These are phyloP conservation scores for Excoecaria agallocha DNA, from an alignment of 345 rosid genomes.

Conservation along the genomic window DNA sequence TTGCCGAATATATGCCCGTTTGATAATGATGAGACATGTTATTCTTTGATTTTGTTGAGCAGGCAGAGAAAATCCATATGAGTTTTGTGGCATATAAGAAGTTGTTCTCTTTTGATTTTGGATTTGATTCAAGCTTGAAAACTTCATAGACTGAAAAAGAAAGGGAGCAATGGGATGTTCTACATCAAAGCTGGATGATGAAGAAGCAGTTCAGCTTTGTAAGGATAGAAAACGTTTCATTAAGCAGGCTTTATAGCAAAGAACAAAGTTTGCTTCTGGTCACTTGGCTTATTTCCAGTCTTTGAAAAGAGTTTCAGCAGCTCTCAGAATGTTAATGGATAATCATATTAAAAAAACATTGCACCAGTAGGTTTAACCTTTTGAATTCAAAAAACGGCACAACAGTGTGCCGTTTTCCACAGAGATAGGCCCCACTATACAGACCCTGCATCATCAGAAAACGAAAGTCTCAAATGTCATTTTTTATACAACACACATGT, in stretches of 20 bases:
- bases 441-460: too few species aligned
- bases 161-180: constrained; percentile 84
- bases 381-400: too few species aligned
- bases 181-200: constrained; percentile 76
- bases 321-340: too few species aligned
- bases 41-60: constrained; percentile 22
- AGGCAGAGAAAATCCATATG: constrained; percentile 38
- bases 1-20: constrained; percentile 12
- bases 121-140: constrained; percentile 29
- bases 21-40: constrained; percentile 5
- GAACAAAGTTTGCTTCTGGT: too few species aligned
- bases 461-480: too few species aligned
- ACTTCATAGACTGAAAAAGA: constrained; percentile 22
- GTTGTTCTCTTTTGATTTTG: constrained; percentile 18
- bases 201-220: constrained; percentile 91
- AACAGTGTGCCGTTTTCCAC: too few species aligned
- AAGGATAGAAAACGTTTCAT: constrained; percentile 83
- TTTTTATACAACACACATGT: too few species aligned
- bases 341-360: too few species aligned
- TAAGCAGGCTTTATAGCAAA: constrained; percentile 83
- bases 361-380: too few species aligned
- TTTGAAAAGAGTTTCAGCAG: too few species aligned
- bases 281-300: too few species aligned
- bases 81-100: constrained; percentile 30
- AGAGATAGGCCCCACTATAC: too few species aligned